Percentiles rank a stretch among this genome's conserved stretches.
Evolutionary conservation across 176 grass and related monocot genomes (phyloP).

Genomic region (Aegilops bicornis): DNA sequence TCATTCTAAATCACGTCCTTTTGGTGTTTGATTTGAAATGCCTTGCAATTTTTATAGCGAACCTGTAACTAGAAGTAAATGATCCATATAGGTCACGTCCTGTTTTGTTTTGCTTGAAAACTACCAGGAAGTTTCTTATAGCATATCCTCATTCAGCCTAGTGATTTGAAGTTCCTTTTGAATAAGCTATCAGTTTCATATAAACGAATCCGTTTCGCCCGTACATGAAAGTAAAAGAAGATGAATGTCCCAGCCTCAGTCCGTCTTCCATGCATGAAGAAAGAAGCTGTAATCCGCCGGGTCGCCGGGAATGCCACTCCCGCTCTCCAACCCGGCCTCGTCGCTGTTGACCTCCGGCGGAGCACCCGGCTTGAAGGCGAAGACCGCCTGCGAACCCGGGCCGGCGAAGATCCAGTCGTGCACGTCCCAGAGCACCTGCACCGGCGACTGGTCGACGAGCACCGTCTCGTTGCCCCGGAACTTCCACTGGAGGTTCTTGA

Average conservation of each 20-base stretch:
- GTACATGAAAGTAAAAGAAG: background rate
- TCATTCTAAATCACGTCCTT: background rate
- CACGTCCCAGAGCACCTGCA: slow-evolving; percentile 92
- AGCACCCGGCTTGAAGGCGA: slow-evolving; percentile 67
- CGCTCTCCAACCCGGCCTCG: background rate
- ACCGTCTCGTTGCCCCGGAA: slow-evolving; percentile 79
- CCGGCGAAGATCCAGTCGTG: slow-evolving; percentile 84
- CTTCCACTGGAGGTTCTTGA: slow-evolving; percentile 85
- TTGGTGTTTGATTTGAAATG: background rate
- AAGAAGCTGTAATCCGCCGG: slow-evolving; percentile 80
- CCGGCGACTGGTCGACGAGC: slow-evolving; percentile 54
- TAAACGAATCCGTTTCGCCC: background rate
- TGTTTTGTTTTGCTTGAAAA: background rate
- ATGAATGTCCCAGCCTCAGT: slow-evolving; percentile 39
- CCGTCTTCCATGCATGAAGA: slow-evolving; percentile 84
- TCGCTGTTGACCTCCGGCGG: background rate
- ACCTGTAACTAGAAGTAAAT: background rate
- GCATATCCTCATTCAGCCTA: background rate
- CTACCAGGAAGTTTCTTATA: background rate
- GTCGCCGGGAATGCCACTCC: slow-evolving; percentile 22
- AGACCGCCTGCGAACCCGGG: slow-evolving; percentile 50
- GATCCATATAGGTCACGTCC: background rate
- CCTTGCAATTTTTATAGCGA: background rate
- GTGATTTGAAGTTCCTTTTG: background rate
- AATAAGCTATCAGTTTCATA: slow-evolving; percentile 15